Percentiles rank a stretch among this genome's conserved stretches.
Evolutionary conservation across 1,284 basidiomycete genomes (phyloP).

Genomic region (Phylloboletellus chloephorus): DNA sequence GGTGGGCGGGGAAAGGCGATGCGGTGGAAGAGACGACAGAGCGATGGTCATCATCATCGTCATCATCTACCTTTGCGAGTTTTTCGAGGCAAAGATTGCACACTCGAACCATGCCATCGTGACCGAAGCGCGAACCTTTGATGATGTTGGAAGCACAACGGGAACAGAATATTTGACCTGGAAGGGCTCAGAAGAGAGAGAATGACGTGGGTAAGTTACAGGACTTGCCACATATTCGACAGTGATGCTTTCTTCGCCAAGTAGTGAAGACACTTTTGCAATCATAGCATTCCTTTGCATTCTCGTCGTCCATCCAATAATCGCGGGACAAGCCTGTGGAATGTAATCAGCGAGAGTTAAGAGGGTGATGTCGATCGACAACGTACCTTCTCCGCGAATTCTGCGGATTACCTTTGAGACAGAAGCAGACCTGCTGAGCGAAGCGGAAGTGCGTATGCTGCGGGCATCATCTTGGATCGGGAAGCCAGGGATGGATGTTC

Average conservation of each 20-base stretch:
- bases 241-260: constrained; percentile 93
- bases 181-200: constrained; percentile 8
- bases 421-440: constrained; percentile 68
- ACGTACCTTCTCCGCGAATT: constrained; percentile 77
- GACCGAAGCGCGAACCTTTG: constrained; percentile 89
- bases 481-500: constrained; percentile 76
- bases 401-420: constrained; percentile 86
- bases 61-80: constrained; percentile 72
- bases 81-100: constrained; percentile 94
- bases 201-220: not conserved
- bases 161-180: constrained; percentile 88
- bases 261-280: constrained; percentile 89
- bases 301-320: constrained; percentile 98
- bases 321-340: constrained; percentile 69
- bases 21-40: constrained; percentile 66
- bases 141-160: constrained; percentile 97
- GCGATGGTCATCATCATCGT: constrained; percentile 77
- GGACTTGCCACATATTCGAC: constrained; percentile 79
- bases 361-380: not conserved
- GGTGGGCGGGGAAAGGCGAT: constrained; percentile 46
- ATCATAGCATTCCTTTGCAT: constrained; percentile 92
- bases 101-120: constrained; percentile 87
- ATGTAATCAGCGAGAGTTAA: constrained; percentile 12
- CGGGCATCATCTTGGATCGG: constrained; percentile 78
- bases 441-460: constrained; percentile 68